Percentiles rank a stretch among this genome's conserved stretches.
phyloP scores from a whole-genome alignment of 2,329 filamentous ascomycete species.

The Pyrenophora graminea region DNA sequence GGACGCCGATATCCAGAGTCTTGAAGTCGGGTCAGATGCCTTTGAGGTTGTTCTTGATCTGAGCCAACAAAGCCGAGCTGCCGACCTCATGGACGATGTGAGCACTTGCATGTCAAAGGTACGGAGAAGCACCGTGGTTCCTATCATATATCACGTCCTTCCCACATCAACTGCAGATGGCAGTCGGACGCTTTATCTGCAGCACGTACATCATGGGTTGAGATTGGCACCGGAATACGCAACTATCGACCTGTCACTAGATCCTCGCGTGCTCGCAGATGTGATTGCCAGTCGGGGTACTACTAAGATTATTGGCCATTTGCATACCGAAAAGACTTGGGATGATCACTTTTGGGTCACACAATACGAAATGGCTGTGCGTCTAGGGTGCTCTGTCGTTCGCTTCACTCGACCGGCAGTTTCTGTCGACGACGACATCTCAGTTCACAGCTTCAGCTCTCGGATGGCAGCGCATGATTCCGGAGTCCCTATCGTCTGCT shows the following conservation, averaged over 20 bases:
- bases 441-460: conserved; percentile 60
- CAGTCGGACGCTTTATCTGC: conserved; percentile 53
- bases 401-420: conserved; percentile 63
- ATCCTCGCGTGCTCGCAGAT: conserved; percentile 55
- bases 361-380: conserved; percentile 62
- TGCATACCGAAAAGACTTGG: conserved; percentile 59
- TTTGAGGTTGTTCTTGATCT: conserved; percentile 64
- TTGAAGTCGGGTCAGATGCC: conserved; percentile 69
- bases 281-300: conserved; percentile 58
- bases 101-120: conserved; percentile 64
- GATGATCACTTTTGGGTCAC: conserved; percentile 58
- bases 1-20: conserved; percentile 64
- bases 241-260: conserved; percentile 64
- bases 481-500: conserved; percentile 62
- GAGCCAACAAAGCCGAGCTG: conserved; percentile 16
- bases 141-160: conserved; percentile 49
- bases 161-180: conserved; percentile 32
- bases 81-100: conserved; percentile 49
- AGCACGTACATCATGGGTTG: conserved; percentile 63
- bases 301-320: conserved; percentile 66
- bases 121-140: conserved; percentile 63
- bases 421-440: conserved; percentile 65
- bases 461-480: conserved; percentile 52
- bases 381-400: conserved; percentile 64
- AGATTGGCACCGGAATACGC: conserved; percentile 64